phyloP scores from a whole-genome alignment of 495 filamentous ascomycete species.

The Entonaema liquescens region DNA sequence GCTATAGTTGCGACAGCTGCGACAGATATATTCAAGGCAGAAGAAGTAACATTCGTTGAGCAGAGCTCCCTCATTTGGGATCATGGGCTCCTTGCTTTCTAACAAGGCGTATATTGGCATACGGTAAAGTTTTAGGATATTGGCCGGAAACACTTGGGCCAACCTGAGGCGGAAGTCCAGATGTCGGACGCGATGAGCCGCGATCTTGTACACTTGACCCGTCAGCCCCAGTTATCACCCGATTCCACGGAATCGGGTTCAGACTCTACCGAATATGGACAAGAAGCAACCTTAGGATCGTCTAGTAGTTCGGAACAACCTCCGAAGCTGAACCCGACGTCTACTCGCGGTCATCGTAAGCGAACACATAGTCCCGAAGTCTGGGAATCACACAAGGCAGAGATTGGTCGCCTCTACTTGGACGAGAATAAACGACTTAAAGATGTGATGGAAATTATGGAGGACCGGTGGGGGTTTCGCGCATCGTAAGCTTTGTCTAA shows the following conservation, averaged over 20 bases:
- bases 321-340: background rate
- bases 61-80: constrained; percentile 33
- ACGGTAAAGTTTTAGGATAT: constrained; percentile 32
- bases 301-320: constrained; percentile 24
- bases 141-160: constrained; percentile 29
- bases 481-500: constrained; percentile 43
- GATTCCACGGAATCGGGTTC: constrained; percentile 26
- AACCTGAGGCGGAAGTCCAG: constrained; percentile 22
- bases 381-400: constrained; percentile 44
- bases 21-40: background rate
- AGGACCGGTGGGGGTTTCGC: constrained; percentile 63
- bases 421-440: constrained; percentile 47
- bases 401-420: constrained; percentile 44
- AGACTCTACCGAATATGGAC: constrained; percentile 18
- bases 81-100: constrained; percentile 41
- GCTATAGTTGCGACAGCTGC: constrained; percentile 7
- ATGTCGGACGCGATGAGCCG: constrained; percentile 34
- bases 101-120: constrained; percentile 34
- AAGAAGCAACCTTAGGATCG: constrained; percentile 22
- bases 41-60: constrained; percentile 14
- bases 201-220: constrained; percentile 32
- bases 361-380: constrained; percentile 43
- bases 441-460: constrained; percentile 97
- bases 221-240: constrained; percentile 29
- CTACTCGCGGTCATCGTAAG: constrained; percentile 35